Evolutionary conservation across 129 eudicot genomes (phyloP).

Genomic region (Tagetes erecta): DNA sequence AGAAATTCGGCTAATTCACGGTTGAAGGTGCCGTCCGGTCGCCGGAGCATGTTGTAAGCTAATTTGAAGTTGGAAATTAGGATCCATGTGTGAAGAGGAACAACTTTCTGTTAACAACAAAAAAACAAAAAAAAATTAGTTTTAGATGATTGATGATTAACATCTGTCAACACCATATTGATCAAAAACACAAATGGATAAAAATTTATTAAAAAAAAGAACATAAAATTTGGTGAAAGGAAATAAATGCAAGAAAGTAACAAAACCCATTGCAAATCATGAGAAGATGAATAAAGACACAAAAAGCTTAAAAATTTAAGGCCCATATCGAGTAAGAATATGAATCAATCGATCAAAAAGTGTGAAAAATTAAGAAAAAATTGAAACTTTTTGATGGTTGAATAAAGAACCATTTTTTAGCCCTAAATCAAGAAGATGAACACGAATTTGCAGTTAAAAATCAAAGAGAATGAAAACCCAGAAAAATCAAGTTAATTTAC

Average conservation of each 20-base stretch:
- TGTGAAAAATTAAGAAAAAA: background rate
- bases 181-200: too few species aligned
- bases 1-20: conserved; percentile 78
- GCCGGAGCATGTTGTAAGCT: conserved; percentile 83
- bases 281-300: background rate
- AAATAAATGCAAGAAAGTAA: too few species aligned
- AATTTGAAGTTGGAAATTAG: conserved; percentile 91
- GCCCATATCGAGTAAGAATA: background rate
- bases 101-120: conserved; percentile 58
- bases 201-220: too few species aligned
- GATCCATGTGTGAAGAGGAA: conserved; percentile 93
- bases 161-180: too few species aligned
- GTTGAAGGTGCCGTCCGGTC: conserved; percentile 92
- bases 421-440: background rate
- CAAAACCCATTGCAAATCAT: too few species aligned
- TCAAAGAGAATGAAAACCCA: background rate
- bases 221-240: too few species aligned
- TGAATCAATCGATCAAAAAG: background rate
- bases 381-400: background rate
- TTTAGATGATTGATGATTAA: background rate
- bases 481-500: background rate
- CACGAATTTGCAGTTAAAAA: background rate
- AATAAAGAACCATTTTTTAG: background rate
- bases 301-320: background rate
- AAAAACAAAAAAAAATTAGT: conserved; percentile 21